Evolutionary conservation across 75 land plant genomes (phyloP), one percentile per base, ranked within the genome.

Genomic region (Picea sitchensis): DNA sequence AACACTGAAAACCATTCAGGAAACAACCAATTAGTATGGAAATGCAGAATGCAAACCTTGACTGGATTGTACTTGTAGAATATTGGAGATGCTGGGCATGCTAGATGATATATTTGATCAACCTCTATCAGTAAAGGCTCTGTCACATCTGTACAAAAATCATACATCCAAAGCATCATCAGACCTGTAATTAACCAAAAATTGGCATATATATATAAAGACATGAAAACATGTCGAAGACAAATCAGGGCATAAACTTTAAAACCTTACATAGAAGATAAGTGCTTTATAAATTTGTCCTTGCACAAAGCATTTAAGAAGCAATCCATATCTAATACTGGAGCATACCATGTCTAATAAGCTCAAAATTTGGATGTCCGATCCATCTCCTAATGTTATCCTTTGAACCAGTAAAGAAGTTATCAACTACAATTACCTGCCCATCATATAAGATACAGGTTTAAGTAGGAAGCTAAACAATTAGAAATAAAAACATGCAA

Each of bases 321-420:
- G 54, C 11, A 47, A 47, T 8, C 11, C 56, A 51, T 51, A 9
- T 51, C 56, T 32, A 59, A 51, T 17, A 75, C 75, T 23, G 47
- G 56, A 11, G 76, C 32, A 74, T 90, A 93, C 95, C 95, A 88
- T 93, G 95, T 36, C 95, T 88, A 31, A 93, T 87, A n/a, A 93
- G 91, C 82, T 93, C 94, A 82, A 93, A 93, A 83, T 93, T 88
- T 34, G 93, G 93, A 79, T 93, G 95, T 73, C 93, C 95, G 78
- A 93, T 93, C 95, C 95, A 93, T 63, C 82, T 87, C 34, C 71
- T 79, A 14, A 93, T 76, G 76, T 93, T 93, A 79, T 93, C 90
- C 73, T 93, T 93, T 73, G 95, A 89, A 3, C 95, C 95, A 59
- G 95, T 91, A 83, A 93, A 93, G 76, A 82, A 93, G 79, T 93